Evolutionary conservation across 257 asterid genomes (phyloP), one percentile per base, ranked within the genome.

Genomic region (Petunia secreta): DNA sequence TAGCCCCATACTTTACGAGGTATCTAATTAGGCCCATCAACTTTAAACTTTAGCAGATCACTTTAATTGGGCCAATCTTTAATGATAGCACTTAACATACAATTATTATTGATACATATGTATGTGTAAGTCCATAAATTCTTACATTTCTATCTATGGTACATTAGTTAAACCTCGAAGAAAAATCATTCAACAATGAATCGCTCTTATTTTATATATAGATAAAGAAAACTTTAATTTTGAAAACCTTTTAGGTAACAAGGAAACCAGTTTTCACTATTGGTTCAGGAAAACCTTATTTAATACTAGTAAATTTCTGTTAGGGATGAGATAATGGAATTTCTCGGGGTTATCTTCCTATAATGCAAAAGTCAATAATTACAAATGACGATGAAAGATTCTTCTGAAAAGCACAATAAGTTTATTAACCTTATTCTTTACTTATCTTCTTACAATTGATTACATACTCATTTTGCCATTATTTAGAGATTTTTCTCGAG

Each of bases 401-500:
- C 53, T 81, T 85, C 86, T 79, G 80, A 69, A 46, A 71, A 71
- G 77, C 16, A 34, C 5, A 50, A 48, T 71, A 48, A 71, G 2
- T 50, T 71, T 43, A 6, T 59, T 63, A 6, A 74, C 53, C 66
- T 79, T n/a, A 37, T 8, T 52, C 5, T 11, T 64, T 63, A 7
- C 13, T 55, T 46, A 8, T 84, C 54, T 65, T 37, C 80, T 44
- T n/a, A 52, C 3, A 80, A 79, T 55, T 83, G 81, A 63, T 71
- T 80, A 74, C 63, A 81, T 63, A 81, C 78, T 60, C 63, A 50
- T 74, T 25, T 41, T 54, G 40, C 58, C 68, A 38, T 75, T 46
- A 38, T 85, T 67, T 62, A 36, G 80, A 41, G 74, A 82, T 82
- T 81, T 82, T 85, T 79, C 90, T 89, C 86, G 90, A 89, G 90